These are phyloP conservation scores for Mycena maculata DNA, from an alignment of 768 basidiomycete species.

Conservation along the genomic window DNA sequence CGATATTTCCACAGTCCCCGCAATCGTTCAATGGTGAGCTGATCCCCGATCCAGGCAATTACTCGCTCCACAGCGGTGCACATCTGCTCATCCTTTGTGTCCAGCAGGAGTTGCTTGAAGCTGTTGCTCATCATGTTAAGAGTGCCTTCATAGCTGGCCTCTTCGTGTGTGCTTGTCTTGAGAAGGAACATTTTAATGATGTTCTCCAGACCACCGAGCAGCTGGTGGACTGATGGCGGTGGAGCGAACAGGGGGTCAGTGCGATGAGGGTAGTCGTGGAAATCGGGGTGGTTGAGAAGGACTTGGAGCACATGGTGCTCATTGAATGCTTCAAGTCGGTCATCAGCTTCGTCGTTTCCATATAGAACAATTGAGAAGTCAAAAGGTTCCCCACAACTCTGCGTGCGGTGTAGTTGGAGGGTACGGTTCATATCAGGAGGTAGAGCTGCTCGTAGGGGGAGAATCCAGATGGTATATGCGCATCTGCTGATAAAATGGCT, in stretches of 20 bases:
- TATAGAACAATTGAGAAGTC: background rate
- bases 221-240: slow-evolving; percentile 30
- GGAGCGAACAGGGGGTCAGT: too few species aligned
- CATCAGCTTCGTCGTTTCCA: background rate
- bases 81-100: background rate
- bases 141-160: slow-evolving; percentile 34
- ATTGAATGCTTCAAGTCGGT: background rate
- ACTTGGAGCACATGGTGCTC: too few species aligned
- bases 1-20: slow-evolving; percentile 44
- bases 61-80: slow-evolving; percentile 25
- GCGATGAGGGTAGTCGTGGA: too few species aligned
- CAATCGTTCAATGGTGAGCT: slow-evolving; percentile 43
- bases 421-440: slow-evolving; percentile 21
- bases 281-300: too few species aligned
- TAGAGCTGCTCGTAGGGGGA: slow-evolving; percentile 16
- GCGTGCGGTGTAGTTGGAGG: slow-evolving; percentile 12
- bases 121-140: background rate
- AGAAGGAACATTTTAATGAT: slow-evolving; percentile 29
- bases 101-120: background rate
- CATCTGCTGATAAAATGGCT: slow-evolving; percentile 38
- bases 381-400: background rate
- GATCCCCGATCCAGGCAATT: slow-evolving; percentile 48
- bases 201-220: slow-evolving; percentile 27
- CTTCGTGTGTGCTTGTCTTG: slow-evolving; percentile 33
- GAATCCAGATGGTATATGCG: slow-evolving; percentile 37